Evolutionary conservation across 1,139 yeast species (phyloP), one percentile per base, ranked within the genome.

Genomic region (Diutina neorugosa): DNA sequence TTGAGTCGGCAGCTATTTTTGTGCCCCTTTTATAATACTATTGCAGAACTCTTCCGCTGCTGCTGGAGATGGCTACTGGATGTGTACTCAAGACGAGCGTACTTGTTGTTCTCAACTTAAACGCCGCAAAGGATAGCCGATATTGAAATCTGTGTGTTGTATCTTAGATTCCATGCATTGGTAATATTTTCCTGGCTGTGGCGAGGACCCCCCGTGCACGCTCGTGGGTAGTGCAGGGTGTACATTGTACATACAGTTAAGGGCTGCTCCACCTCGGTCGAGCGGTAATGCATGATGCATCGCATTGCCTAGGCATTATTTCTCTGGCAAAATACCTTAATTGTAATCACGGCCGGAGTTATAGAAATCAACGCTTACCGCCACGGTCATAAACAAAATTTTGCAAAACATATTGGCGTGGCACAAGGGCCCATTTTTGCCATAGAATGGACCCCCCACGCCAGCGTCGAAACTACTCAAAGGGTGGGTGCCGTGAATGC

Each of bases 401-500:
- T 14, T 31, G 12, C n/a, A 11, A 31, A 31, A 11, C 14, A 9
- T 11, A 31, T 31, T 31, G 37, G 37, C 37, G 37, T 31, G 37
- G 37, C 37, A 12, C 4, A 31, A 31, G n/a, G 37, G 37, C 37
- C 37, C 37, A 31, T 31, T 31, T 31, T 31, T 31, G 37, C 37
- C 37, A 31, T n/a, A 31, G 37, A 31, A 31, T 31, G 37, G 37
- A 31, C 37, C 37, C 37, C 9, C 37, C 37, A 31, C 37, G 37
- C 37, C 37, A 31, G 37, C 37, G 37, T 25, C 23, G 48, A 25
- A 44, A 65, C 31, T 71, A 71, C 57, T 67, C 71, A 56, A 71
- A 69, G 54, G 65, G 64, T 34, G 76, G 76, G 1, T 71, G 76
- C 57, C 60, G 69, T 51, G 76, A 71, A 56, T 71, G 76, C 55